Base-by-base conservation (phyloP, 2,329 filamentous ascomycete genomes). In the Ophiostoma montium region DNA sequence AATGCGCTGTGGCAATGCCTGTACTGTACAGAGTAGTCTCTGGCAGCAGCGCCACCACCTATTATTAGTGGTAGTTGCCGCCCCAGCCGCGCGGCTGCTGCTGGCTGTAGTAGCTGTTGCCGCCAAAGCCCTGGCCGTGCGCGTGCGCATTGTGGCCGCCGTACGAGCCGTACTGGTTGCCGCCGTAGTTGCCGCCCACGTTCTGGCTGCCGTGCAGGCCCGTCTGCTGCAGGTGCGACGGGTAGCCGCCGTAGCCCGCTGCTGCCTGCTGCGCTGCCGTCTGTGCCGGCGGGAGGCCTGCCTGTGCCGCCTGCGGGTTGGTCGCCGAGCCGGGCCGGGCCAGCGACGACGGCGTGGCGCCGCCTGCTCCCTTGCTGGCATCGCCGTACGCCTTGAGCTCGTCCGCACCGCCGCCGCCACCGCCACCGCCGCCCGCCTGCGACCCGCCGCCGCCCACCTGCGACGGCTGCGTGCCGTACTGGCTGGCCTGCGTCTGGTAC, bases 321-420 rank as follows among this genome's bases (percentile, higher is more conserved):
- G 74, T 67, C 12, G 75, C 75, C 31, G 76, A 80, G 42, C 75
- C 75, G 7, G 76, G 76, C 15, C 76, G 74, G n/a, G 66, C 67
- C 13, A 79, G 66, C 3, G 75, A 74, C 3, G 75, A 74, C 39
- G 76, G 75, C 52, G 73, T 78, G 11, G 75, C 74, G 1, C 75
- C 75, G 35, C 70, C 66, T 10, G 65, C 65, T 16, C 67, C 58
- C 69, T 79, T 79, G n/a, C n/a, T n/a, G 57, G 67, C 60, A 18
- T 79, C 76, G 46, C 72, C 72, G 52, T 75, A 79, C 0, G 73
- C 72, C 69, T 79, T 79, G 61, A 79, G 58, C 30, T 79, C 76
- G 52, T 79, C 76, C 18, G 60, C 60, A 9, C 62, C 65, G 9
- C 69, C 63, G n/a, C n/a, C n/a, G n/a, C n/a, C n/a, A n/a, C n/a